Conservation (phyloP, 2,329 filamentous ascomycete species). For the Exophiala viscosa region DNA sequence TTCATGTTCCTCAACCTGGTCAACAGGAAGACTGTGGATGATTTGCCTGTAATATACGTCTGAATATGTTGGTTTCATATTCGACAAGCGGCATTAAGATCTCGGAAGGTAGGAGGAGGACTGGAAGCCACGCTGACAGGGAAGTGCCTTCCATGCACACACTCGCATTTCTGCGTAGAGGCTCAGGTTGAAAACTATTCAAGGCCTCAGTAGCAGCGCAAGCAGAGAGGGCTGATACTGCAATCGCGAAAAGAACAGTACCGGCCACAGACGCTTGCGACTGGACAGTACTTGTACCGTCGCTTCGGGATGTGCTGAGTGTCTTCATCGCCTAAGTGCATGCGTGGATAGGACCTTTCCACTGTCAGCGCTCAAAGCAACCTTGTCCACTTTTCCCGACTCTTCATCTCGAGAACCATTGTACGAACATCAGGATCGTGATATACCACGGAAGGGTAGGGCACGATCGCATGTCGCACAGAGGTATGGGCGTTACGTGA, state of each 20-base stretch:
- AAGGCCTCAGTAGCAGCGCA: constrained; percentile 11
- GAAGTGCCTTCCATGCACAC: constrained; percentile 1
- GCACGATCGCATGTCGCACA: not conserved
- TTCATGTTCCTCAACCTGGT: constrained; percentile 14
- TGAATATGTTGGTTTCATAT: not conserved
- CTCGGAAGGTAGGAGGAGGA: not conserved
- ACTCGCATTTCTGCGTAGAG: constrained; percentile 13
- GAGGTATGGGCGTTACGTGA: constrained; percentile 2
- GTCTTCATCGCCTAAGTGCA: constrained; percentile 20
- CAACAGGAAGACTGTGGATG: not conserved
- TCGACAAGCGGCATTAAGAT: not conserved
- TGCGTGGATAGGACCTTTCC: constrained; percentile 1
- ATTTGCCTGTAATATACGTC: not conserved
- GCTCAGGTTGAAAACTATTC: constrained; percentile 28
- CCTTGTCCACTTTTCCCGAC: not conserved
- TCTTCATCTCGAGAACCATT: constrained; percentile 2
- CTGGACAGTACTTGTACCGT: constrained; percentile 4
- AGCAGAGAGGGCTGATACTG: constrained; percentile 20
- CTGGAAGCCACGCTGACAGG: not conserved
- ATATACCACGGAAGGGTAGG: constrained; percentile 3
- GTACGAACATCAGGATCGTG: constrained; percentile 7
- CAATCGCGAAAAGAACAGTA: constrained; percentile 4
- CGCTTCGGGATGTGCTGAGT: constrained; percentile 19
- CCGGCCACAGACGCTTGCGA: constrained; percentile 14
- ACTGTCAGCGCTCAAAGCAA: not conserved